Conservation (phyloP, 2,329 filamentous ascomycete species). For the Aspergillus uvarum region DNA sequence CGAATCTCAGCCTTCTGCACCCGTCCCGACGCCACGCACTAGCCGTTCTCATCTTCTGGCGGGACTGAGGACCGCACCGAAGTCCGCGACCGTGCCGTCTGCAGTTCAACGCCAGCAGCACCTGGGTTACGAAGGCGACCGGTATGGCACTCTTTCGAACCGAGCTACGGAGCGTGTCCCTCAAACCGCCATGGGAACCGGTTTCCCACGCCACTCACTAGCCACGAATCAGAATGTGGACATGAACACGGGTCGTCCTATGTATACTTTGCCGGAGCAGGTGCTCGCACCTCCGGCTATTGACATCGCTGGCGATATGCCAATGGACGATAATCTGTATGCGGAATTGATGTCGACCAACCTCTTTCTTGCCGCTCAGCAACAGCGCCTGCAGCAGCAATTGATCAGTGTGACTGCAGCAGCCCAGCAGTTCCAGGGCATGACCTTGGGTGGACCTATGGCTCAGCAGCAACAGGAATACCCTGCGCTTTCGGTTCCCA, state of each 20-base stretch:
- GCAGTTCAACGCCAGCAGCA: slow-evolving; percentile 61
- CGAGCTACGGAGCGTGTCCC: slow-evolving; percentile 51
- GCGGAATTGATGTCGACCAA: slow-evolving; percentile 89
- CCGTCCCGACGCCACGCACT: slow-evolving; percentile 79
- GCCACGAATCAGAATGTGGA: slow-evolving; percentile 32
- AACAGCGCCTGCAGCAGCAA: slow-evolving; percentile 93
- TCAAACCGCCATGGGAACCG: slow-evolving; percentile 59
- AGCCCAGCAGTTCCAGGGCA: slow-evolving; percentile 76
- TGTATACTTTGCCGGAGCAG: slow-evolving; percentile 77
- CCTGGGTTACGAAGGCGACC: slow-evolving; percentile 48
- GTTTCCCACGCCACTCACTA: slow-evolving; percentile 50
- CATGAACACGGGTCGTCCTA: slow-evolving; percentile 52
- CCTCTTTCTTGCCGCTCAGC: slow-evolving; percentile 87
- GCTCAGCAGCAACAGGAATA: slow-evolving; percentile 51
- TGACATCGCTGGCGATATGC: slow-evolving; percentile 65
- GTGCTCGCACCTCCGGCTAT: slow-evolving; percentile 69
- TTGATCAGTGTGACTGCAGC: slow-evolving; percentile 79
- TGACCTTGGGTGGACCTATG: slow-evolving; percentile 61
- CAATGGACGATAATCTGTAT: slow-evolving; percentile 82
- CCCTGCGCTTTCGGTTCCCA: slow-evolving; percentile 52
- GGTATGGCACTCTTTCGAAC: slow-evolving; percentile 47
- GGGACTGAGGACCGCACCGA: slow-evolving; percentile 88
- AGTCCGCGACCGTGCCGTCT: slow-evolving; percentile 72
- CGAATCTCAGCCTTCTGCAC: slow-evolving; percentile 63
- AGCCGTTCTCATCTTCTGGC: slow-evolving; percentile 93